Percentiles rank a stretch among this genome's conserved stretches.
Conservation (phyloP, 2,329 filamentous ascomycete species). For the Fusarium citri region DNA sequence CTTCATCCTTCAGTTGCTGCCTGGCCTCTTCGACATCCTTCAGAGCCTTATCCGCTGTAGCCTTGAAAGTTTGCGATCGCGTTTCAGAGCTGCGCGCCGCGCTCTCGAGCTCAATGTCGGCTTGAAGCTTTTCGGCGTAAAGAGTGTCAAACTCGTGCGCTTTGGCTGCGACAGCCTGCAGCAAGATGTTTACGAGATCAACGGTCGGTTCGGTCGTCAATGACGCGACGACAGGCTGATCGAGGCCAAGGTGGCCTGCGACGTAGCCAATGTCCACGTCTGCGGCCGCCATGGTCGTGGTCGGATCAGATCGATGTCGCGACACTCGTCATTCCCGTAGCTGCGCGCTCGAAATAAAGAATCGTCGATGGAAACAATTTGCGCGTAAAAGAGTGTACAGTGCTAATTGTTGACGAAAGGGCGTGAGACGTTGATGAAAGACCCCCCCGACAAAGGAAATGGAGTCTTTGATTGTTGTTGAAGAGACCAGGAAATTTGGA, state of each 20-base stretch:
- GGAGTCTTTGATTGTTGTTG: constrained; percentile 36
- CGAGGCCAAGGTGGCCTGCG: constrained; percentile 76
- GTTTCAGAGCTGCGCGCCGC: constrained; percentile 85
- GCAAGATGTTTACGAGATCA: constrained; percentile 80
- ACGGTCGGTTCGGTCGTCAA: constrained; percentile 76
- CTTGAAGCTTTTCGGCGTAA: constrained; percentile 86
- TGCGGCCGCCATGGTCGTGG: constrained; percentile 56
- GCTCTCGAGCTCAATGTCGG: constrained; percentile 94
- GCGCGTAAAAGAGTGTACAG: background rate
- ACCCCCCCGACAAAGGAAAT: constrained; percentile 40
- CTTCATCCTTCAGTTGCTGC: constrained; percentile 83
- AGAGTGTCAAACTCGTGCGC: constrained; percentile 85
- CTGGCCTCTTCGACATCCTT: constrained; percentile 86
- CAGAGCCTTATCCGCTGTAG: constrained; percentile 82
- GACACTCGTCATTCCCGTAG: constrained; percentile 46
- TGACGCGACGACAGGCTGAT: constrained; percentile 70
- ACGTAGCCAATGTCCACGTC: constrained; percentile 77
- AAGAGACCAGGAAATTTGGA: constrained; percentile 44
- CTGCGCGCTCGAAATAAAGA: constrained; percentile 25
- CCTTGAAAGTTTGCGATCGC: constrained; percentile 83
- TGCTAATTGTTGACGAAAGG: constrained; percentile 18
- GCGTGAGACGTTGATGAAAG: constrained; percentile 25
- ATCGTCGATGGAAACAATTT: background rate
- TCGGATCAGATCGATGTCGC: constrained; percentile 41
- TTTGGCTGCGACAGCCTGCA: constrained; percentile 80